These are phyloP conservation scores for Seminavis robusta DNA, from an alignment of 108 stramenopile species.

Conservation along the genomic window DNA sequence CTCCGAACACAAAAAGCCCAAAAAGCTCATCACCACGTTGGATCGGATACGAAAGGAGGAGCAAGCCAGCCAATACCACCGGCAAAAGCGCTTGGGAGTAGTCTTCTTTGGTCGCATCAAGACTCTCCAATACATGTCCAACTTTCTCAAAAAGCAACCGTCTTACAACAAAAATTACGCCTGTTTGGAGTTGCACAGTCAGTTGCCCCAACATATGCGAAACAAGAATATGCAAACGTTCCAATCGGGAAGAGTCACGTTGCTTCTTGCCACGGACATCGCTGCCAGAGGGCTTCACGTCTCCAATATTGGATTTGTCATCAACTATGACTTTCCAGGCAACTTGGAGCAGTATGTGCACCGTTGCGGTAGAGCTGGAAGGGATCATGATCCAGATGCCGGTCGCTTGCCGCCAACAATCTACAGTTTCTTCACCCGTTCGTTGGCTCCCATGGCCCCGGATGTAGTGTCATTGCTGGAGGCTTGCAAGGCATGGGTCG, in stretches of 20 bases:
- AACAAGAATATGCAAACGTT: slow-evolving; percentile 48
- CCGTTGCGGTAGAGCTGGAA: slow-evolving; percentile 62
- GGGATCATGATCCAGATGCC: slow-evolving; percentile 21
- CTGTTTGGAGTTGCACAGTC: slow-evolving; percentile 59
- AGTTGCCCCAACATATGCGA: slow-evolving; percentile 49
- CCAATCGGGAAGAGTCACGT: slow-evolving; percentile 14
- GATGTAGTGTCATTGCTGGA: slow-evolving; percentile 54
- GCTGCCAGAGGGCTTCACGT: slow-evolving; percentile 95
- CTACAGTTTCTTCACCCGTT: slow-evolving; percentile 77
- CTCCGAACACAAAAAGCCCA: slow-evolving; percentile 79
- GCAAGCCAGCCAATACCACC: slow-evolving; percentile 20
- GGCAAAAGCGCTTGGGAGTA: slow-evolving; percentile 33
- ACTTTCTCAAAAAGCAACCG: slow-evolving; percentile 57
- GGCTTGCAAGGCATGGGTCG: slow-evolving; percentile 58
- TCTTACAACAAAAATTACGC: too few species aligned
- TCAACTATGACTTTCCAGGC: slow-evolving; percentile 95
- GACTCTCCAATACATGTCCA: slow-evolving; percentile 47
- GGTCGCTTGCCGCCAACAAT: slow-evolving; percentile 5
- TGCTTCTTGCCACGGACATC: slow-evolving; percentile 91
- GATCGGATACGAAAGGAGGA: slow-evolving; percentile 33
- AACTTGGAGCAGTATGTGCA: slow-evolving; percentile 81
- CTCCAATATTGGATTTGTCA: slow-evolving; percentile 80
- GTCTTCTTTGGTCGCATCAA: slow-evolving; percentile 66
- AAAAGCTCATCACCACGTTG: slow-evolving; percentile 66
- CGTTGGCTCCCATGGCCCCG: slow-evolving; percentile 56